Conservation (phyloP, 257 asterid genomes). For the Perilla frutescens region DNA sequence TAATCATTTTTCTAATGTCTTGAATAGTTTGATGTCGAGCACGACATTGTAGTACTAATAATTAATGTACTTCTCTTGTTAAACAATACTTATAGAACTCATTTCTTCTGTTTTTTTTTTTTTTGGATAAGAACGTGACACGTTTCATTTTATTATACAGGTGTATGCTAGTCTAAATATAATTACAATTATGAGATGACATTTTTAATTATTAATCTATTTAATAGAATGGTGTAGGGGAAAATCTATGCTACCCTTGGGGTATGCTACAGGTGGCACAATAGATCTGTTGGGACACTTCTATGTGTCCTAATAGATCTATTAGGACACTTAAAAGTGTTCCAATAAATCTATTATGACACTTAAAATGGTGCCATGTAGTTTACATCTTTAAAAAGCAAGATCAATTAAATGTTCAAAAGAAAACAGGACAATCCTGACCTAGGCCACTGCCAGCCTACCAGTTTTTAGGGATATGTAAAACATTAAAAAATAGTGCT, state of each 20-base stretch:
- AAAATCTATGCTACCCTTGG: too few relatives aligned
- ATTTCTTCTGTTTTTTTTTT: background rate
- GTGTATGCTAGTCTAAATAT: background rate
- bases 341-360: too few relatives aligned
- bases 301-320: too few relatives aligned
- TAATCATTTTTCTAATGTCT: too few relatives aligned
- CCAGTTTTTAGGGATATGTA: background rate
- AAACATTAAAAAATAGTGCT: too few relatives aligned
- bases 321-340: too few relatives aligned
- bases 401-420: background rate
- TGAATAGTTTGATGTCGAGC: too few relatives aligned
- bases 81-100: background rate
- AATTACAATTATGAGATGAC: background rate
- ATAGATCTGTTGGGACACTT: too few relatives aligned
- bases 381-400: background rate
- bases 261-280: too few relatives aligned
- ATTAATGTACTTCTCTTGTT: too few relatives aligned
- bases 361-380: too few relatives aligned
- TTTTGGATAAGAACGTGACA: background rate
- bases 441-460: constrained; percentile 20
- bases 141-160: background rate
- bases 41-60: too few relatives aligned
- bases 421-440: background rate
- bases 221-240: background rate
- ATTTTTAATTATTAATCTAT: background rate